Evolutionary conservation across 176 grass and related monocot species (phyloP), one percentile per base, ranked within the genome.

Genomic region (Panicum miliaceum): DNA sequence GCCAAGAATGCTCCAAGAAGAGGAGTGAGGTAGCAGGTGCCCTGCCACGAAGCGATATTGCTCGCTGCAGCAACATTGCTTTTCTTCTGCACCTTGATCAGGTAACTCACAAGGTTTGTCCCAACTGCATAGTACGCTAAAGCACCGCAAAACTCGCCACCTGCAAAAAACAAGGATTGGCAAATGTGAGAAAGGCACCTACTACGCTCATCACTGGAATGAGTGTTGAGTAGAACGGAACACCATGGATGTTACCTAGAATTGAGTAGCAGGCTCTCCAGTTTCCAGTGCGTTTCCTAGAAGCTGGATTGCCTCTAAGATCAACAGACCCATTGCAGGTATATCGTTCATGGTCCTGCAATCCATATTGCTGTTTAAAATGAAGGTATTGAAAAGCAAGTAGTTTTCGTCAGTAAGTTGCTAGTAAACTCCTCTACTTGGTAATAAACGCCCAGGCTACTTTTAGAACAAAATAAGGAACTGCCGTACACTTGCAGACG

Each of bases 1-100:
- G 93, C 93, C 78, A 94, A 81, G 66, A 92, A 85, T 41, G 90
- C 90, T 41, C 93, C 90, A 10, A 94, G 32, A 13, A 94, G 81
- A 0, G 93, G 78, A 4, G 87, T 90, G 29, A 94, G 85, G 72
- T 92, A 92, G 77, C 90, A 88, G 7, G 82, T 92, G 36, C 90
- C 92, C 29, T 87, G 57, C 92, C 93, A 94, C 14, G 81, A 86
- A 29, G 93, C 84, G 0, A 88, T 83, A 37, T 88, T 94, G 73
- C 87, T 92, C 4, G 93, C 93, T 0, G 90, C 93, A 8, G 53
- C 1, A 13, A 86, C 40, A 45, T 90, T 94, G 86, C 90, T 91
- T 46, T 92, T 50, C 18, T 84, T 79, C 81, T 88, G 87, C 5
- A 86, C 71, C 73, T 83, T 90, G 3, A 85, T 89, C 6, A 94